Evolutionary conservation across 1,139 yeast species (phyloP), one percentile per base, ranked within the genome.

Genomic region (Entelexis sorbosivorans): DNA sequence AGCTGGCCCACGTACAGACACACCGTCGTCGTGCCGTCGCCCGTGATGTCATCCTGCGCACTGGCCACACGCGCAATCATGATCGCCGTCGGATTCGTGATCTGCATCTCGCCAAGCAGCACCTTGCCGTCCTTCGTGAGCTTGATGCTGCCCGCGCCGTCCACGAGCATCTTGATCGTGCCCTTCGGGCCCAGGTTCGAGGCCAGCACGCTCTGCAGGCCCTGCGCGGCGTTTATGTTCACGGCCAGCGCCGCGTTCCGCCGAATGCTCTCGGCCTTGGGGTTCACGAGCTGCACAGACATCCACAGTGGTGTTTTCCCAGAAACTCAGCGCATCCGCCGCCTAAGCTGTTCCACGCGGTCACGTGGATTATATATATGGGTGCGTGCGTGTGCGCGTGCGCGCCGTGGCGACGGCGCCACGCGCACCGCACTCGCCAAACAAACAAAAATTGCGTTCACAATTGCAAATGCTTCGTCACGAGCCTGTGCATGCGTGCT

Each of bases 11-110:
- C 98, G 52, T 89, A 76, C 59, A 94, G 74, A 50, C 91, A 91
- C 53, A 91, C 98, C 1, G 96, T 84, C n/a, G 98, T 91, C 53
- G 99, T 93, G 58, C 99, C 99, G 67, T 91, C 99, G 49, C 99
- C 99, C 14, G 98, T 86, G 65, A 93, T 88, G 67, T 91, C 98
- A 68, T 91, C 99, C 69, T 91, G 99, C 0, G 98, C 96, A 47
- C 96, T 81, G 50, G 99, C 99, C 11, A 97, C 98, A 58, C 97
- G 76, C 3, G 98, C 74, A 72, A 91, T 91, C 95, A 93, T 85
- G 35, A 91, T 95, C 0, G 99, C 99, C 2, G 99, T 93, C n/a
- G 99, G 99, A 60, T 91, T 91, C 68, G 91, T 97, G 67, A 91
- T 93, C 70, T 93, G 99, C 99, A 91, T 91, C 66, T 91, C 98